phyloP scores from a whole-genome alignment of 2,329 filamentous ascomycete genomes.

The Monosporascus cannonballus region DNA sequence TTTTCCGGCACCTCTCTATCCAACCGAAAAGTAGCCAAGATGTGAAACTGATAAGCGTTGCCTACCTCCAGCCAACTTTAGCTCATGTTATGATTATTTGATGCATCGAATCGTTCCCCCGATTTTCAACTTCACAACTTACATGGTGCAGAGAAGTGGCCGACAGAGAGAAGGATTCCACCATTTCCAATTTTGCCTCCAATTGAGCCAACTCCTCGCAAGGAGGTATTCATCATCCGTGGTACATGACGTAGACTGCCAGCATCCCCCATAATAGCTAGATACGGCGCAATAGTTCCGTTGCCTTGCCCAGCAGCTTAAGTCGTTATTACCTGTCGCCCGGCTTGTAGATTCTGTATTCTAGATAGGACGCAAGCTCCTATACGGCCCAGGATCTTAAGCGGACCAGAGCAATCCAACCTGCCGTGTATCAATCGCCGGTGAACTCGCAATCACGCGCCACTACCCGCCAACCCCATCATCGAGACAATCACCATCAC shows the following conservation, averaged over 20 bases:
- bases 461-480: background rate
- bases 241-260: background rate
- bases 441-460: slow-evolving; percentile 3
- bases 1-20: background rate
- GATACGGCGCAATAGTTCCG: background rate
- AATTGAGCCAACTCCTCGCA: background rate
- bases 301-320: background rate
- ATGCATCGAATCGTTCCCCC: background rate
- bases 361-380: background rate
- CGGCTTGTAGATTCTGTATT: background rate
- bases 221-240: background rate
- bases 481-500: slow-evolving; percentile 1
- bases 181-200: background rate
- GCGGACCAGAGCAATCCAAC: background rate
- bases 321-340: background rate
- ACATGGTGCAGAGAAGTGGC: background rate
- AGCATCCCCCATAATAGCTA: background rate
- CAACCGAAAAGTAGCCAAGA: background rate
- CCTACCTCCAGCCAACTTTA: background rate
- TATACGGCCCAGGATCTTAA: background rate
- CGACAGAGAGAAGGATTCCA: background rate
- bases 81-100: background rate
- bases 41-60: background rate
- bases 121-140: background rate
- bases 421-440: background rate